Conservation (phyloP, 495 filamentous ascomycete species). For the Xylaria grammica region DNA sequence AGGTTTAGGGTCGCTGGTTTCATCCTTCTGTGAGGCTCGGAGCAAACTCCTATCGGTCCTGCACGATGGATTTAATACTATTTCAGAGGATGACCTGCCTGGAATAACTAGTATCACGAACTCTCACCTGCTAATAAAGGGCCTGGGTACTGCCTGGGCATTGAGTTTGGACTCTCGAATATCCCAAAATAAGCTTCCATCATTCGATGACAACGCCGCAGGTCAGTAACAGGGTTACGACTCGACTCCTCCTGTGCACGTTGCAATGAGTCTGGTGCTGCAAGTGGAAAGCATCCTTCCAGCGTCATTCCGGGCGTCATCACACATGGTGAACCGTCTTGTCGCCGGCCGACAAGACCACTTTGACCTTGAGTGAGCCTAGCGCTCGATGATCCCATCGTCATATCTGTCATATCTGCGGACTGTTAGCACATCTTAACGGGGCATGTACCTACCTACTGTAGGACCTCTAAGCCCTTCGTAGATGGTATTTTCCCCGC, state of each 20-base stretch:
- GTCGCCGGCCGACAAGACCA: background rate
- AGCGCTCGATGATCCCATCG: constrained; percentile 16
- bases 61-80: background rate
- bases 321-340: constrained; percentile 4
- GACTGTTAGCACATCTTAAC: no score
- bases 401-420: constrained; percentile 15
- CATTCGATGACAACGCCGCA: background rate
- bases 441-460: no score
- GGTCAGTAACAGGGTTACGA: background rate
- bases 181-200: background rate
- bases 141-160: constrained; percentile 10
- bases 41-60: background rate
- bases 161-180: background rate
- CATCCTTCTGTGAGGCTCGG: constrained; percentile 7
- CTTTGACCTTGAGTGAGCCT: constrained; percentile 1
- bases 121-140: background rate
- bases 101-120: background rate
- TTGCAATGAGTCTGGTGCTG: no score
- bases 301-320: constrained; percentile 11
- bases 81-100: background rate
- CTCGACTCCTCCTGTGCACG: no score
- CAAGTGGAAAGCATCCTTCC: background rate
- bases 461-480: no score
- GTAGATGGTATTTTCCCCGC: no score
- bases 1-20: constrained; percentile 16